Evolutionary conservation across 2,329 filamentous ascomycete genomes (phyloP).

Genomic region (Lachnellula cervina): DNA sequence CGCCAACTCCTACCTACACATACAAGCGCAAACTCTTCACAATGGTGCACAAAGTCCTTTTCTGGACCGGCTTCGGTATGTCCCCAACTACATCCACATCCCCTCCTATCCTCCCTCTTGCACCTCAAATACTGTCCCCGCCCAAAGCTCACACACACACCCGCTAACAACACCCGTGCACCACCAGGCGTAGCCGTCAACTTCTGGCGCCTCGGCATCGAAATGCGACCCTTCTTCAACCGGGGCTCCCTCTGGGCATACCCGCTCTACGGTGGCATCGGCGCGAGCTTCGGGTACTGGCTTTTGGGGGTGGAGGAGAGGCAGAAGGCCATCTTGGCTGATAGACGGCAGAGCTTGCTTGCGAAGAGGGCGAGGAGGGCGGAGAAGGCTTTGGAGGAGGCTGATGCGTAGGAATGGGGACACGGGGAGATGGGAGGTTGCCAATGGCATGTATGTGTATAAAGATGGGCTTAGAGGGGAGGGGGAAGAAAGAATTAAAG

Average conservation of each 20-base stretch:
- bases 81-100: slow-evolving; percentile 55
- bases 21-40: slow-evolving; percentile 5
- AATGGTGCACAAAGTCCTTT: slow-evolving; percentile 55
- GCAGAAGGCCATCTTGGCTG: slow-evolving; percentile 70
- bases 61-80: slow-evolving; percentile 91
- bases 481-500: background rate
- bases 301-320: slow-evolving; percentile 81
- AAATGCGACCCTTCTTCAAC: slow-evolving; percentile 94
- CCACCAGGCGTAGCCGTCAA: slow-evolving; percentile 77
- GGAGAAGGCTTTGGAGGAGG: slow-evolving; percentile 47
- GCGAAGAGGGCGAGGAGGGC: slow-evolving; percentile 84
- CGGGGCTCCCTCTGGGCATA: slow-evolving; percentile 83
- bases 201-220: slow-evolving; percentile 95
- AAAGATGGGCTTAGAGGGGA: slow-evolving; percentile 7
- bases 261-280: slow-evolving; percentile 79
- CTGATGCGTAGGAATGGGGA: background rate
- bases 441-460: slow-evolving; percentile 8
- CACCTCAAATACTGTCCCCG: background rate
- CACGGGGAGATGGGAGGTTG: background rate
- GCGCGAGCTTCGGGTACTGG: slow-evolving; percentile 96
- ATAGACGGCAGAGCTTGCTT: slow-evolving; percentile 74
- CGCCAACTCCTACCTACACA: background rate
- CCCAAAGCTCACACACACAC: too few species aligned
- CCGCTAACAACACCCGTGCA: slow-evolving; percentile 22
- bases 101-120: slow-evolving; percentile 7